A percentile compares a stretch with the other conserved stretches of the same genome.
Conservation (phyloP, 73 alveolate species). For the Paramecium pentaurelia region DNA sequence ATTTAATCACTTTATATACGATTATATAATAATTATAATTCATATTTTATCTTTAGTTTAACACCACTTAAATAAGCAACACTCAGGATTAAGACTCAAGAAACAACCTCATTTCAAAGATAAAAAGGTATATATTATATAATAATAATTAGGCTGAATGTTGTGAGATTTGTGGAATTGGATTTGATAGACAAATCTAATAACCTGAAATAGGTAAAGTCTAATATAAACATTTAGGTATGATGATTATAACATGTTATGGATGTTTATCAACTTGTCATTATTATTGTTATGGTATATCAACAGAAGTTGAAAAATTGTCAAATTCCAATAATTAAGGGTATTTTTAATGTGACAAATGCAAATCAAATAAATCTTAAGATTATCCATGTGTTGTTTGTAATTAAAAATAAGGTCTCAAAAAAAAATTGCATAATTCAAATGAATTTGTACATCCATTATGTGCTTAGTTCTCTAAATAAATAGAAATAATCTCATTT, state of each 20-base stretch:
- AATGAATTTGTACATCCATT: slow-evolving; percentile 38
- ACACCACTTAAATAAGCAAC: neutral
- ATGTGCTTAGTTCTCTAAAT: neutral
- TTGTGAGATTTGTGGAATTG: slow-evolving; percentile 29
- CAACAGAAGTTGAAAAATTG: neutral
- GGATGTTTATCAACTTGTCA: slow-evolving; percentile 22
- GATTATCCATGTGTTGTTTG: neutral
- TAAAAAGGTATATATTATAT: neutral
- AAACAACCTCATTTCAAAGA: neutral
- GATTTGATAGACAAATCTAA: neutral
- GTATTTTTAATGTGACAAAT: slow-evolving; percentile 37
- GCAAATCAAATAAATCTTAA: neutral
- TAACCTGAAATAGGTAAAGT: neutral
- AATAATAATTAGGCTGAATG: neutral
- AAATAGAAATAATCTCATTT: neutral
- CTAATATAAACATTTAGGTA: neutral
- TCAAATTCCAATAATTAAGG: neutral
- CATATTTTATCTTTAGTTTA: slow-evolving; percentile 13
- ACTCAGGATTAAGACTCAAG: neutral
- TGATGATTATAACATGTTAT: neutral
- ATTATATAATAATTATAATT: neutral
- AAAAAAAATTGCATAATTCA: neutral
- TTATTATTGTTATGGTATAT: slow-evolving; percentile 12
- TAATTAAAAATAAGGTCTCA: neutral
- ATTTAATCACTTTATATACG: neutral